phyloP scores from a whole-genome alignment of 768 basidiomycete genomes.

The Boletus patriciae region DNA sequence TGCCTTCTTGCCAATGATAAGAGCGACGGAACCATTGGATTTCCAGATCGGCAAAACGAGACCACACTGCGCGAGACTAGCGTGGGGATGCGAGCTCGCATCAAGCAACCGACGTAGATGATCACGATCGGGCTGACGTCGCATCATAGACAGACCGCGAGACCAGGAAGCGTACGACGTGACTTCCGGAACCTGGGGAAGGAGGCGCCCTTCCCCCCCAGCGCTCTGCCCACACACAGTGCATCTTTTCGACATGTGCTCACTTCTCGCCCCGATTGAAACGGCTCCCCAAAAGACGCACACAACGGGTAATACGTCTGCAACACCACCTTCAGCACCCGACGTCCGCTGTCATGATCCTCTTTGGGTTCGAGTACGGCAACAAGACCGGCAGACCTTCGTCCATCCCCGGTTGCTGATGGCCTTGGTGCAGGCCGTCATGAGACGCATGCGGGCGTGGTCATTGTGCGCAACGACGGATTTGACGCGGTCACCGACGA shows the following conservation, averaged over 20 bases:
- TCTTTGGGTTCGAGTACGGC: conserved; percentile 69
- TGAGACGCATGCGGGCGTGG: conserved; percentile 79
- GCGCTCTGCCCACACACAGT: not conserved
- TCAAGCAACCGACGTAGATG: not conserved
- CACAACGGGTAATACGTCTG: conserved; percentile 39
- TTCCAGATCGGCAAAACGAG: conserved; percentile 94
- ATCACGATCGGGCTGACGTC: conserved; percentile 51
- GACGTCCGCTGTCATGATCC: conserved; percentile 61
- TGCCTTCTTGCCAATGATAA: conserved; percentile 97
- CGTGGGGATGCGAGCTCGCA: not conserved
- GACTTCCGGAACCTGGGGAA: conserved; percentile 63
- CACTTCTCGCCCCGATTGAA: conserved; percentile 45
- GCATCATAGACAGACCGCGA: conserved; percentile 48
- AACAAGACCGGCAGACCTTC: conserved; percentile 80
- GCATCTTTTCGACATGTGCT: too few species aligned
- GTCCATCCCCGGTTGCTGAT: conserved; percentile 71
- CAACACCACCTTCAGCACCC: conserved; percentile 64
- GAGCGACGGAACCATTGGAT: conserved; percentile 77
- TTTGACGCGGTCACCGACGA: conserved; percentile 84
- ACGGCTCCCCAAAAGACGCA: conserved; percentile 57
- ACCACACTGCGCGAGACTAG: conserved; percentile 72
- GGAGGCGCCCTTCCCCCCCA: not conserved
- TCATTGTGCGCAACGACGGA: conserved; percentile 78
- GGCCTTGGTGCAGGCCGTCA: conserved; percentile 92
- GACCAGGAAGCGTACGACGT: conserved; percentile 67